Evolutionary conservation across 352 stramenopile species (phyloP).

Genomic region (Globisporangium nagaii): DNA sequence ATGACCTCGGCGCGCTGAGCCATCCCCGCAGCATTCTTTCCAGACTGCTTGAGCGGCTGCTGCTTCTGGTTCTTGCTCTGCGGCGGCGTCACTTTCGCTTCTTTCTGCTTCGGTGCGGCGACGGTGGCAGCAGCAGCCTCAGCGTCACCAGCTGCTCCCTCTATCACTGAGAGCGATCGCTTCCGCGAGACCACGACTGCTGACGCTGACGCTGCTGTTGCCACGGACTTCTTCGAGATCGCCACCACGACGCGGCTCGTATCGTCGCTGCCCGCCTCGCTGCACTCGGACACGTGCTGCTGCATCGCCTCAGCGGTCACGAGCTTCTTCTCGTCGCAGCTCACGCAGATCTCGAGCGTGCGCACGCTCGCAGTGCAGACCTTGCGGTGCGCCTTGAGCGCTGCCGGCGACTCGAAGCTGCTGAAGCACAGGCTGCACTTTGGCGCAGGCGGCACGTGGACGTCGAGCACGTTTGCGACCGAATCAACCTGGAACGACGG

Average conservation of each 20-base stretch:
- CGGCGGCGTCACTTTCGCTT: not conserved
- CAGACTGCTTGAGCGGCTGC: constrained; percentile 1
- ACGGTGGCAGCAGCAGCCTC: not conserved
- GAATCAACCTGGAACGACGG: constrained; percentile 38
- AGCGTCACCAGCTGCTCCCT: too few species aligned
- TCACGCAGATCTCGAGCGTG: constrained; percentile 33
- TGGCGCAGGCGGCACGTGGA: constrained; percentile 28
- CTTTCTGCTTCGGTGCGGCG: not conserved
- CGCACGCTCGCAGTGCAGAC: constrained; percentile 29
- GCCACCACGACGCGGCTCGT: not conserved
- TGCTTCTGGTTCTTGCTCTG: constrained; percentile 10
- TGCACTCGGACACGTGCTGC: constrained; percentile 35
- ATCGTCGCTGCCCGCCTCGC: constrained; percentile 8
- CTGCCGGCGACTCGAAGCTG: constrained; percentile 21
- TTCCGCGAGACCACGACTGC: constrained; percentile 16
- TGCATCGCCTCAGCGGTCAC: constrained; percentile 33
- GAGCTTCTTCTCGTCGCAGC: constrained; percentile 44
- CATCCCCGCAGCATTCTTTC: not conserved
- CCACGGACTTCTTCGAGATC: constrained; percentile 4
- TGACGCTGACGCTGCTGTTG: too few species aligned
- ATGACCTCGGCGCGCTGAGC: not conserved
- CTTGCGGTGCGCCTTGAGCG: constrained; percentile 45
- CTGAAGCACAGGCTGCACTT: constrained; percentile 61
- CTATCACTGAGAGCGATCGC: constrained; percentile 17
- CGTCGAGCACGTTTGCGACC: constrained; percentile 56